Base-by-base conservation (phyloP, 2,329 filamentous ascomycete genomes). In the Septoria linicola region DNA sequence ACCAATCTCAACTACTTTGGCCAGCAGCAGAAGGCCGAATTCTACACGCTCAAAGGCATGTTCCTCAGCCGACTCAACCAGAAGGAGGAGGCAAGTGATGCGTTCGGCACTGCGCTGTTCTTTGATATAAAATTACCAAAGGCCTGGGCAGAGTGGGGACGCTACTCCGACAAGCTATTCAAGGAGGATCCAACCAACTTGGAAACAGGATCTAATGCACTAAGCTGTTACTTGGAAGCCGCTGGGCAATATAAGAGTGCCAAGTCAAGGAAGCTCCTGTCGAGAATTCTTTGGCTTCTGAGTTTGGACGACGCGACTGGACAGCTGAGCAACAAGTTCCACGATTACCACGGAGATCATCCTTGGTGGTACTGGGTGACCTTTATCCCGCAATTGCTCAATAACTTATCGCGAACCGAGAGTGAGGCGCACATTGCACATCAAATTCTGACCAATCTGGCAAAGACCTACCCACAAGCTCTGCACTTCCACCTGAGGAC, bases 311-410 rank as follows among this genome's bases (percentile, higher is more conserved):
- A 96, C 64, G 79, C 88, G 0, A 89, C 89, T 66, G 89, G 89
- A 10, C 85, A 81, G 31, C 85, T 99, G 54, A 87, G 89, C 0
- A 79, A 83, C 62, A 89, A 92, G 10, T 99, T 96, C 60, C 89
- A 96, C 59, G 89, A 92, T 61, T 99, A 93, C 75, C 96, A 97
- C 76, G 93, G 93, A 44, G 95, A 99, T 62, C 95, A 90, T 2
- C 90, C 91, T 0, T 89, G 95, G 10, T 99, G 93, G 93, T 99
- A 97, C 73, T 99, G 93, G 93, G 96, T 97, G 61, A 97, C 92
- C 0, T 99, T 95, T 69, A 97, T 99, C 58, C 93, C 93, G 14
- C 93, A 99, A 70, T 80, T 99, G 35, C 81, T 99, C 25, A 92
- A 89, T 36, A 93, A 92, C 45, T 78, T 99, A 43, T 89, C 88